Base-by-base conservation (phyloP, 805 yeast species). In the Kluyveromyces starmeri region DNA sequence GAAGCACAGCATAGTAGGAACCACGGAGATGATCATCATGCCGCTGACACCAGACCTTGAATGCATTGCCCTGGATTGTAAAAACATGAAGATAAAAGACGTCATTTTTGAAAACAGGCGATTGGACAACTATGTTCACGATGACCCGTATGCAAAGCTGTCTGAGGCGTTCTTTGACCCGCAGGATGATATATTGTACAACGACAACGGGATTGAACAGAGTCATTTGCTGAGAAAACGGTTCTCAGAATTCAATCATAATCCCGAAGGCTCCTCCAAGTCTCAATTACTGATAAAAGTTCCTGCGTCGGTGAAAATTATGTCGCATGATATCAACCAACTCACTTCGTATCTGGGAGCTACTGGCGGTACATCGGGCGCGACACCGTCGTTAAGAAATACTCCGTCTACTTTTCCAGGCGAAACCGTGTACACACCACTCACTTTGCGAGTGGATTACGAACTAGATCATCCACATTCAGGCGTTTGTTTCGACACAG, bases 21-120 rank as follows among this genome's bases (percentile, higher is more conserved):
- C 72, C 44, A 85, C 96, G 0, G 96, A 88, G 50, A 61, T 92
- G 20, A 80, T 92, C 2, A 65, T 88, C 2, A 67, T 83, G 12
- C 96, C 98, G 0, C 73, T 11, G 73, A 76, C 34, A 62, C 76
- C 14, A 48, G 42, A 64, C 1, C 61, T 89, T 28, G 73, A 71
- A 38, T 61, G 63, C 8, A 63, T 92, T 17, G 71, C 73, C 34
- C 62, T 92, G 34, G 97, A 92, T 54, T 83, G 94, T 39, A 72
- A 95, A 35, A 84, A 83, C 28, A 68, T 81, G 61, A 65, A 63
- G 23, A 71, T 92, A 23, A 67, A 70, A 16, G 71, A 73, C 17
- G 80, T 85, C 5, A 64, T 64, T 22, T 71, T 92, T 27, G 86
- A 81, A 47, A 71, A 74, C 36, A 65, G 75, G 43, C 65, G 70